Conservation (phyloP, 2,329 filamentous ascomycete genomes). For the Colletotrichum musicola region DNA sequence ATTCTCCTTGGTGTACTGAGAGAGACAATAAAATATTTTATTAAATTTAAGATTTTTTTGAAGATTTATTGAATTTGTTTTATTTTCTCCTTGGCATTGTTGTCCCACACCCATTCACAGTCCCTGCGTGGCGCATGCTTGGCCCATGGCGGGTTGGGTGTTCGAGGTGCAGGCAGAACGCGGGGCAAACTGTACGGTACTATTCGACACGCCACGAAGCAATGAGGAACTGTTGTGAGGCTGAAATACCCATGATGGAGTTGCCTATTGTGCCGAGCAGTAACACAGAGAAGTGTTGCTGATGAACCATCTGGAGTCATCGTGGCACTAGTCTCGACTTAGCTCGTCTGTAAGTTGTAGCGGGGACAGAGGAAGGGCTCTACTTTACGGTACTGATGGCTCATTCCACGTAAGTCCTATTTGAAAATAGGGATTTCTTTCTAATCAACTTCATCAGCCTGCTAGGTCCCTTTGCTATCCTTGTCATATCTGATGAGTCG, state of each 20-base stretch:
- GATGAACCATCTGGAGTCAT: neutral
- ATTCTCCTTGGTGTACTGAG: neutral
- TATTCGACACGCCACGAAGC: too few relatives aligned
- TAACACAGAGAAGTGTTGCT: neutral
- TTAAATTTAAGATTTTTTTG: neutral
- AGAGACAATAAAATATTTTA: neutral
- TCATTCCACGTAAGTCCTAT: too few relatives aligned
- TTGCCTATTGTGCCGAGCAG: neutral
- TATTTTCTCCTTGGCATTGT: neutral
- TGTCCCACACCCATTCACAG: neutral
- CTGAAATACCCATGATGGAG: neutral
- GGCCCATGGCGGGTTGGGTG: neutral
- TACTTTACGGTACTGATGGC: too few relatives aligned
- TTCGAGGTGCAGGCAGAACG: neutral
- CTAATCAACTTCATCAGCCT: too few relatives aligned
- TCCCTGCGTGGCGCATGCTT: conserved; percentile 9
- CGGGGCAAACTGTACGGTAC: too few relatives aligned
- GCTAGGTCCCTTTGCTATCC: too few relatives aligned
- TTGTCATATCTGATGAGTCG: neutral
- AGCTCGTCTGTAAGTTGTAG: too few relatives aligned
- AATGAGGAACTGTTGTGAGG: neutral
- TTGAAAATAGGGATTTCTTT: too few relatives aligned
- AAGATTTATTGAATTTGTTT: neutral
- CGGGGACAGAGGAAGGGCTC: too few relatives aligned
- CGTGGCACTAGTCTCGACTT: neutral